phyloP scores from a whole-genome alignment of 371 early-diverging fungal genomes.

The Mortierella sp. region DNA sequence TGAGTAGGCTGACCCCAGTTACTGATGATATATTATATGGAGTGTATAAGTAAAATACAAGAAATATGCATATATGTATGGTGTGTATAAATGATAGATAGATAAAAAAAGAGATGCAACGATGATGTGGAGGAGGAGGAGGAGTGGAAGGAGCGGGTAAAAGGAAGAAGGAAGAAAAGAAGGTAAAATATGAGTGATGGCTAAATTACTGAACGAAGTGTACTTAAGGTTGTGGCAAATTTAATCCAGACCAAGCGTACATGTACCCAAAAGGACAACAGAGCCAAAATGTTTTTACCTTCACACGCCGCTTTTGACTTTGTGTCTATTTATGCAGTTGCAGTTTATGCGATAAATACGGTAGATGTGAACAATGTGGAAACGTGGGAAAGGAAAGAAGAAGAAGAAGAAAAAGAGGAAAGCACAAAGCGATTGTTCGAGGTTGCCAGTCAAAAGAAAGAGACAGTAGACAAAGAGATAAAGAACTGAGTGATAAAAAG shows the following conservation, averaged over 20 bases:
- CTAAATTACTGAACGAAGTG: neutral
- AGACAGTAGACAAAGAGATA: too few species aligned
- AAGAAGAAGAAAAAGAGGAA: too few species aligned
- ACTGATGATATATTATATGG: too few species aligned
- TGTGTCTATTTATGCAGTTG: neutral
- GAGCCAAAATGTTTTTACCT: too few species aligned
- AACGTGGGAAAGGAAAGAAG: too few species aligned
- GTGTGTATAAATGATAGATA: neutral
- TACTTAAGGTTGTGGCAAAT: neutral
- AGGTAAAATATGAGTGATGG: neutral
- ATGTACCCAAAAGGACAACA: too few species aligned
- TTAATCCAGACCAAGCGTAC: neutral
- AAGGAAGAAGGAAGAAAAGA: neutral
- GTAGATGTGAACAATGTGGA: too few species aligned
- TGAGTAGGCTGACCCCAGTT: too few species aligned
- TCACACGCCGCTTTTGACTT: neutral
- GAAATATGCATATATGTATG: neutral
- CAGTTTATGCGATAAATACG: too few species aligned
- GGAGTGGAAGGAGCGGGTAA: conserved; percentile 1
- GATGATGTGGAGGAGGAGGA: neutral
- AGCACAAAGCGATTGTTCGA: too few species aligned
- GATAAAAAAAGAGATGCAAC: neutral
- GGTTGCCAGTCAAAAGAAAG: too few species aligned
- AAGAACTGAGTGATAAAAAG: too few species aligned
- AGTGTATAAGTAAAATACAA: neutral